Evolutionary conservation across 2,329 filamentous ascomycete genomes (phyloP).

Genomic region (Orbilia brochopaga): DNA sequence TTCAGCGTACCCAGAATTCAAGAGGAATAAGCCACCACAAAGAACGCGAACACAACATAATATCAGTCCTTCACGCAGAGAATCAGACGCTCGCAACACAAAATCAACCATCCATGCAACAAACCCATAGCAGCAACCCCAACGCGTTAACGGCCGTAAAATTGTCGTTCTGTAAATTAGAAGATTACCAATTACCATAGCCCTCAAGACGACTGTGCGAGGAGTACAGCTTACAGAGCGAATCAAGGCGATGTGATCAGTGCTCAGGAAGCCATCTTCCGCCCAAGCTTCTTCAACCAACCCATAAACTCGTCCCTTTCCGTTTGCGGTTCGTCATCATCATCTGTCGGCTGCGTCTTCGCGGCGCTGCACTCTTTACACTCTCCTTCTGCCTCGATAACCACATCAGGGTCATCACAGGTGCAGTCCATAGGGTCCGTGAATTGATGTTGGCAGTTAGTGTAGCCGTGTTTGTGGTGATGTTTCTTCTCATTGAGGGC

Average conservation of each 20-base stretch:
- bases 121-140: too few species aligned
- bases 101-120: too few species aligned
- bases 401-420: slow-evolving; percentile 13
- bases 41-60: too few species aligned
- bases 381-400: background rate
- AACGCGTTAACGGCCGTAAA: too few species aligned
- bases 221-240: background rate
- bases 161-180: too few species aligned
- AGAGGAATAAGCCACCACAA: too few species aligned
- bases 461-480: slow-evolving; percentile 22
- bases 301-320: background rate
- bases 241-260: background rate
- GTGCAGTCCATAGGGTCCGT: slow-evolving; percentile 37
- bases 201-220: background rate
- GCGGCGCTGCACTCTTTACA: slow-evolving; percentile 11
- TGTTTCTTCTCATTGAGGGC: background rate
- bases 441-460: slow-evolving; percentile 17
- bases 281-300: slow-evolving; percentile 25
- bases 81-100: too few species aligned
- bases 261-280: slow-evolving; percentile 13
- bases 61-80: too few species aligned
- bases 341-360: background rate
- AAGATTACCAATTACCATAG: too few species aligned
- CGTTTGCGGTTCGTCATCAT: background rate
- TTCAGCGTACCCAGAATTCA: too few species aligned